Conservation (phyloP, 768 basidiomycete genomes). For the Mycena galopus region DNA sequence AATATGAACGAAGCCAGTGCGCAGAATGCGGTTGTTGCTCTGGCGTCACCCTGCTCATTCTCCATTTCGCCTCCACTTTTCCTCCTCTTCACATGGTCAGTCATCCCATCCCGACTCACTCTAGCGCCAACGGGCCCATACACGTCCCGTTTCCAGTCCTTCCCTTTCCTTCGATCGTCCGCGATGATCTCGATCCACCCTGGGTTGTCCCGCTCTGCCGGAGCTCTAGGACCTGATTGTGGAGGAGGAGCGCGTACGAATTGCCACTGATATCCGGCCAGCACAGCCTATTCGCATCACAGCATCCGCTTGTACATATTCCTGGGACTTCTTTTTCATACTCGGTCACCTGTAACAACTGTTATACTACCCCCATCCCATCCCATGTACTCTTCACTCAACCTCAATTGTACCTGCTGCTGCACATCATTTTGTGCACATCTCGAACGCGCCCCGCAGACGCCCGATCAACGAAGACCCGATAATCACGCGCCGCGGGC, state of each 20-base stretch:
- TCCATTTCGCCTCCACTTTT: background rate
- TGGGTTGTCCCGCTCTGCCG: slow-evolving; percentile 5
- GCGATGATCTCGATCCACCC: slow-evolving; percentile 33
- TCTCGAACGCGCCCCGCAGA: background rate
- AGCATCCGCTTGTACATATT: slow-evolving; percentile 28
- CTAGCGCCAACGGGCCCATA: slow-evolving; percentile 24
- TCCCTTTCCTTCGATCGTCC: slow-evolving; percentile 20
- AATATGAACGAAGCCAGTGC: background rate
- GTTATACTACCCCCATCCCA: slow-evolving; percentile 12
- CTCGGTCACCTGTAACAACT: slow-evolving; percentile 27
- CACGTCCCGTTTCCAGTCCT: slow-evolving; percentile 5
- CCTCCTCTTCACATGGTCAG: background rate
- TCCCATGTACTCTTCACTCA: slow-evolving; percentile 13
- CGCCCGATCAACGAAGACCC: slow-evolving; percentile 10
- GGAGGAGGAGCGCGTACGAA: slow-evolving; percentile 8
- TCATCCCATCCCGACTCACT: slow-evolving; percentile 23
- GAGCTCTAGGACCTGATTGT: slow-evolving; percentile 15
- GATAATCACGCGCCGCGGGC: slow-evolving; percentile 11
- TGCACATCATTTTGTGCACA: no score
- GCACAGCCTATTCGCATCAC: slow-evolving; percentile 32
- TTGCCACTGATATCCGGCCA: slow-evolving; percentile 34
- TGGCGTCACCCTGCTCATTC: slow-evolving; percentile 6
- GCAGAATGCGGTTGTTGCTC: slow-evolving; percentile 21
- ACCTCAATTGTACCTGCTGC: slow-evolving; percentile 21
- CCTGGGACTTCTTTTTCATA: slow-evolving; percentile 29